Evolutionary conservation across 495 filamentous ascomycete species (phyloP).

Genomic region (Neurospora sp.): DNA sequence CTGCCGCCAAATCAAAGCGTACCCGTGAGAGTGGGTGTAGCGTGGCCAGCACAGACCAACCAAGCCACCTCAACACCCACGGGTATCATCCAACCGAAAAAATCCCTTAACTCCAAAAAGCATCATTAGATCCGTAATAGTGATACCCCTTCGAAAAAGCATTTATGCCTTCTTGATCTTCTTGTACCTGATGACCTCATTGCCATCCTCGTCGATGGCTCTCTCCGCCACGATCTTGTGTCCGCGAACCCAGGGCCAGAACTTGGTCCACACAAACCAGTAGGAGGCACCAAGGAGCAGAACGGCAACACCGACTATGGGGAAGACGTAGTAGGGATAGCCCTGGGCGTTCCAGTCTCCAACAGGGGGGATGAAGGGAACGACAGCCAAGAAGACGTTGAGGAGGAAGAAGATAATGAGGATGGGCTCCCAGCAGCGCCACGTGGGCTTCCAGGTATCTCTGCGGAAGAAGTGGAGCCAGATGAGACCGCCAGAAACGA

Average conservation of each 20-base stretch:
- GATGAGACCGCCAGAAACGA: constrained; percentile 47
- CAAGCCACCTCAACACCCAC: too few relatives aligned
- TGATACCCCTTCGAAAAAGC: background rate
- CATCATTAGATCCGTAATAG: background rate
- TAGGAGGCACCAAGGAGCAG: constrained; percentile 37
- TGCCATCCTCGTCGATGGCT: constrained; percentile 33
- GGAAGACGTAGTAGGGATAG: constrained; percentile 43
- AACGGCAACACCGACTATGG: constrained; percentile 40
- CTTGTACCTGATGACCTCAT: constrained; percentile 32
- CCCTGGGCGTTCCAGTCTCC: constrained; percentile 38
- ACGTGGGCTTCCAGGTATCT: constrained; percentile 33
- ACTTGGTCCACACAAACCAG: constrained; percentile 41
- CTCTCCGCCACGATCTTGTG: constrained; percentile 38
- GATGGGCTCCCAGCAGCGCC: constrained; percentile 37
- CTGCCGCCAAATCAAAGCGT: too few relatives aligned
- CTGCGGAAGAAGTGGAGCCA: constrained; percentile 31
- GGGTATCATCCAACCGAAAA: background rate
- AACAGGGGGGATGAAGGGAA: constrained; percentile 40
- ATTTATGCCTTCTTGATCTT: constrained; percentile 15
- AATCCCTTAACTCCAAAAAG: background rate
- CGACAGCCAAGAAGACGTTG: constrained; percentile 40
- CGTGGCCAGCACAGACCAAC: too few relatives aligned
- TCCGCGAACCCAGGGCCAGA: constrained; percentile 38
- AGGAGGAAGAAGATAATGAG: constrained; percentile 36
- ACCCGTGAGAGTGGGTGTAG: too few relatives aligned